These are phyloP conservation scores for Populus hybrid DNA, from an alignment of 441 rosid species.

Conservation along the genomic window DNA sequence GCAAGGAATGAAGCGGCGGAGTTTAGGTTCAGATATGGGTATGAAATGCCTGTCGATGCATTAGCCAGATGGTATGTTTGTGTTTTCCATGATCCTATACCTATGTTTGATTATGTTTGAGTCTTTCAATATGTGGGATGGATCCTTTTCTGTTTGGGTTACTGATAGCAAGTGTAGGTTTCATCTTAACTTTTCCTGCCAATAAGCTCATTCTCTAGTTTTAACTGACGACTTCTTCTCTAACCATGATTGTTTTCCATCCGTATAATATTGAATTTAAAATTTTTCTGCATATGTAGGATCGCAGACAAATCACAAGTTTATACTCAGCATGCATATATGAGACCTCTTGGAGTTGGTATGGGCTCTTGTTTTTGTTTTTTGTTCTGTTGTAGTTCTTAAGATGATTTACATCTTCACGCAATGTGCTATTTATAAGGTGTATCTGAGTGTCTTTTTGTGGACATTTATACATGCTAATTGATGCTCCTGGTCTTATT, in stretches of 20 bases:
- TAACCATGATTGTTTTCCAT: not conserved
- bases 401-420: not conserved
- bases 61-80: constrained; percentile 64
- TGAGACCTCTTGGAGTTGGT: constrained; percentile 99
- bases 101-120: not conserved
- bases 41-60: constrained; percentile 94
- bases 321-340: constrained; percentile 98
- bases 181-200: not conserved
- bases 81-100: not conserved
- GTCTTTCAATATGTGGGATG: not conserved
- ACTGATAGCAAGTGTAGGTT: not conserved
- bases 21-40: constrained; percentile 89
- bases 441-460: not conserved
- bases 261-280: not conserved
- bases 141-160: not conserved
- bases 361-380: constrained; percentile 28
- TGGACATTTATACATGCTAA: not conserved
- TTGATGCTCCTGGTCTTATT: not conserved
- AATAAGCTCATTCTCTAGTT: not conserved
- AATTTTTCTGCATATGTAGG: constrained; percentile 37
- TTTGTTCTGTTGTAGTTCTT: not conserved
- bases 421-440: not conserved
- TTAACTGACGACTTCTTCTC: not conserved
- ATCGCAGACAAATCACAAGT: constrained; percentile 95
- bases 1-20: constrained; percentile 99